phyloP scores from a whole-genome alignment of 2,329 filamentous ascomycete genomes.

The Alternaria arborescens region DNA sequence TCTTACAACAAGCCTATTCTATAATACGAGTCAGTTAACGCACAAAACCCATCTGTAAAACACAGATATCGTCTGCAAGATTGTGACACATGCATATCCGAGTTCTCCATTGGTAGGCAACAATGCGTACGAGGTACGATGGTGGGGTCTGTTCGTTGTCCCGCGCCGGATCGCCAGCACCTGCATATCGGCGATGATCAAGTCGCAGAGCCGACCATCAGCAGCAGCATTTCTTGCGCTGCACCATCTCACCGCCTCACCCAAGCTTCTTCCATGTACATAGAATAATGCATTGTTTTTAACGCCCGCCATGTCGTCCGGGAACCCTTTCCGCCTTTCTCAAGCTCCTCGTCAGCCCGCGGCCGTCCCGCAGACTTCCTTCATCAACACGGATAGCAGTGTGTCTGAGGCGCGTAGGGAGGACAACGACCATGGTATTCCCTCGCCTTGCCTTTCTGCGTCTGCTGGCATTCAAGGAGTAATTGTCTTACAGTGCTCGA shows the following conservation, averaged over 20 bases:
- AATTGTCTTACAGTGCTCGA: conserved; percentile 47
- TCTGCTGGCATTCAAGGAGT: conserved; percentile 39
- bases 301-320: conserved; percentile 49
- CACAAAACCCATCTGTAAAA: background rate
- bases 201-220: conserved; percentile 29
- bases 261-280: conserved; percentile 43
- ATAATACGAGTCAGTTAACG: background rate
- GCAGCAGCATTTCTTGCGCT: conserved; percentile 29
- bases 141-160: conserved; percentile 34
- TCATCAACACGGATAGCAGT: conserved; percentile 35
- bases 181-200: conserved; percentile 29
- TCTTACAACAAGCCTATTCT: background rate
- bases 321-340: conserved; percentile 52
- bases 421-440: conserved; percentile 45
- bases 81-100: background rate
- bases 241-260: conserved; percentile 29
- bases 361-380: conserved; percentile 37
- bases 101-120: conserved; percentile 6
- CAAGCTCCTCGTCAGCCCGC: conserved; percentile 36
- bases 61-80: background rate
- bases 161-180: conserved; percentile 29
- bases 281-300: conserved; percentile 52
- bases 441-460: conserved; percentile 31
- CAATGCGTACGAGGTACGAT: conserved; percentile 20
- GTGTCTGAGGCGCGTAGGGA: conserved; percentile 29